Base-by-base conservation (phyloP, 208 protist species). In the Plasmodiophora brassicae region DNA sequence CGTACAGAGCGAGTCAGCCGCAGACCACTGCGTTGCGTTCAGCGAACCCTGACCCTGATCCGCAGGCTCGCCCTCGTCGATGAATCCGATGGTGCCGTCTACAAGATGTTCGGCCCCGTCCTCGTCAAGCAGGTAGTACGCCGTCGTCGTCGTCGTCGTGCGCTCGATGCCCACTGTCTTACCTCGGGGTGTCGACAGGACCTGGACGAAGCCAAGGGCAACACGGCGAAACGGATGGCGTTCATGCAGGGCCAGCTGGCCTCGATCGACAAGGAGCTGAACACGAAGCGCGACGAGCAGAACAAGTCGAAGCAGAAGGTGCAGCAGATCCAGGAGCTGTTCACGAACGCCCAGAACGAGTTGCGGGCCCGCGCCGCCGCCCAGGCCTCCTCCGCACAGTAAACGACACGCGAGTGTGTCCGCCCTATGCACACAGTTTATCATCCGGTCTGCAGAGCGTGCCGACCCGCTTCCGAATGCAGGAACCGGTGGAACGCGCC, bases 71-170 rank as follows among this genome's bases (percentile, higher is more conserved):
- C 32, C n/a, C n/a, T 78, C 10, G n/a, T 78, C 5, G 41, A 78
- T 38, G 65, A 78, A 78, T 38, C 14, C n/a, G 65, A 78, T 32
- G 65, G 65, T 38, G 41, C 32, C 41, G 65, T 78, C 5, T 78
- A 78, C 41, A 78, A 78, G 41, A 78, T 78, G 65, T 78, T 36
- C n/a, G 65, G 65, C 5, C 65, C 65, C n/a, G n/a, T 78, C 41
- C n/a, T 78, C 5, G 65, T 32, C 32, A 78, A 78, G 41, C 65
- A 78, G 65, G 65, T 78, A 36, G 20, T 57, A 57, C 14, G 50
- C 14, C 20, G 25, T 57, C 25, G 25, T 57, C 50, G 50, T 25
- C 50, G 25, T 14, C 14, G 14, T 57, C 50, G 50, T 57, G 50
- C 20, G 14, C 25, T 57, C 20, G 50, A 25, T 28, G 25, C 14